phyloP scores from a whole-genome alignment of 305 asterid genomes.

The Nicotiana rustica region DNA sequence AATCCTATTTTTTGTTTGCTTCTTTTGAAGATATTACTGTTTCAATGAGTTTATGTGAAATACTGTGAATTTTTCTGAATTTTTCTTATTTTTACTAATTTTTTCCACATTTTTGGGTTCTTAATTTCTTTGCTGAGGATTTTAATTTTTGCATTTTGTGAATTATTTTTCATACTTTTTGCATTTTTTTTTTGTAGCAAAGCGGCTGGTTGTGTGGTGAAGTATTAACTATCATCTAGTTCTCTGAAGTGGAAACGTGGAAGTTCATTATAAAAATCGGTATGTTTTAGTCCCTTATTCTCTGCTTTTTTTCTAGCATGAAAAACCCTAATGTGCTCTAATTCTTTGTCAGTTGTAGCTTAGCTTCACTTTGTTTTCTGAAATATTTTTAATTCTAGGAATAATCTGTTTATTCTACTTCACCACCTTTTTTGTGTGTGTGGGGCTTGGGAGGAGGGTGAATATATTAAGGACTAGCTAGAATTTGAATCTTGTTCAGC shows the following conservation, averaged over 20 bases:
- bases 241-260: conserved; percentile 19
- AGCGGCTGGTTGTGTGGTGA: neutral
- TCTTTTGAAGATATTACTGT: neutral
- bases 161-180: conserved; percentile 18
- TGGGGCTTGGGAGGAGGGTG: neutral
- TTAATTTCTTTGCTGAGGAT: too few species aligned
- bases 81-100: neutral
- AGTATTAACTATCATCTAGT: conserved; percentile 21
- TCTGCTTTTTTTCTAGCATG: conserved; percentile 4
- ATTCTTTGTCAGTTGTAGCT: neutral
- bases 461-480: neutral
- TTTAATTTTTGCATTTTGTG: conserved; percentile 5
- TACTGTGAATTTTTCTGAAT: neutral
- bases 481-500: conserved; percentile 20
- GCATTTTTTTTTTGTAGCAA: neutral
- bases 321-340: neutral
- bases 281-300: neutral
- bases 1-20: neutral
- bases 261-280: conserved; percentile 10
- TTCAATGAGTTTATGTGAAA: neutral
- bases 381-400: conserved; percentile 4
- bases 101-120: neutral
- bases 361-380: conserved; percentile 9
- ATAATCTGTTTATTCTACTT: neutral
- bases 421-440: neutral